A percentile compares a stretch with the other conserved stretches of the same genome.
Conservation (phyloP, 1,284 basidiomycete species). For the Irpex sp. region DNA sequence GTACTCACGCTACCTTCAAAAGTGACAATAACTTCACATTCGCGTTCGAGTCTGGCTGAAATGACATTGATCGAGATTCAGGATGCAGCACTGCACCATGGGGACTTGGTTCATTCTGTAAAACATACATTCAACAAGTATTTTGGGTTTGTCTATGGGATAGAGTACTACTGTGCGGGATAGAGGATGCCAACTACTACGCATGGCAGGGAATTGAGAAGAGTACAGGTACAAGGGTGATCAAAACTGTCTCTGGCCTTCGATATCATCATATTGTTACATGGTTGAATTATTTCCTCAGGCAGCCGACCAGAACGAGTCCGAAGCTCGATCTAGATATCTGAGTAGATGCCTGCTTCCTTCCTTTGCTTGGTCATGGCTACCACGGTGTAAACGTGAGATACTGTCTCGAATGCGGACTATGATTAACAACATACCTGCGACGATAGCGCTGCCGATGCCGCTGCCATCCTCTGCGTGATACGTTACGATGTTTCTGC, state of each 20-base stretch:
- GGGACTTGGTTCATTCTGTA: too few relatives aligned
- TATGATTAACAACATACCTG: constrained; percentile 49
- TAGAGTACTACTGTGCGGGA: background rate
- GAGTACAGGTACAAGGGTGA: constrained; percentile 4
- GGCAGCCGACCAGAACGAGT: background rate
- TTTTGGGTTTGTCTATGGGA: background rate
- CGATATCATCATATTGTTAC: background rate
- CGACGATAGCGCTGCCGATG: constrained; percentile 95
- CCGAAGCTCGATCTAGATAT: constrained; percentile 23
- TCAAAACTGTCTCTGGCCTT: background rate
- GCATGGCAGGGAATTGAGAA: background rate
- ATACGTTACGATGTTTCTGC: constrained; percentile 80
- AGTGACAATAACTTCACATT: too few relatives aligned
- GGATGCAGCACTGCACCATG: too few relatives aligned
- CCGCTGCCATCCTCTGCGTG: constrained; percentile 95
- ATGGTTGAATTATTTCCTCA: background rate
- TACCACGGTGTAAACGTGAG: constrained; percentile 14
- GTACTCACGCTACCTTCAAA: too few relatives aligned
- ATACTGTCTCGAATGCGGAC: background rate
- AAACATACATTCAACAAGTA: background rate
- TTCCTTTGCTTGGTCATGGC: constrained; percentile 66
- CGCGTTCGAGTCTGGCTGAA: too few relatives aligned
- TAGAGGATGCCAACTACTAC: background rate
- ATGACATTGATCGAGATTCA: too few relatives aligned
- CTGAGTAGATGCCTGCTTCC: constrained; percentile 38